Percentiles rank a stretch among this genome's conserved stretches.
Evolutionary conservation across 768 basidiomycete species (phyloP).

Genomic region (Leccinum longicurvipes): DNA sequence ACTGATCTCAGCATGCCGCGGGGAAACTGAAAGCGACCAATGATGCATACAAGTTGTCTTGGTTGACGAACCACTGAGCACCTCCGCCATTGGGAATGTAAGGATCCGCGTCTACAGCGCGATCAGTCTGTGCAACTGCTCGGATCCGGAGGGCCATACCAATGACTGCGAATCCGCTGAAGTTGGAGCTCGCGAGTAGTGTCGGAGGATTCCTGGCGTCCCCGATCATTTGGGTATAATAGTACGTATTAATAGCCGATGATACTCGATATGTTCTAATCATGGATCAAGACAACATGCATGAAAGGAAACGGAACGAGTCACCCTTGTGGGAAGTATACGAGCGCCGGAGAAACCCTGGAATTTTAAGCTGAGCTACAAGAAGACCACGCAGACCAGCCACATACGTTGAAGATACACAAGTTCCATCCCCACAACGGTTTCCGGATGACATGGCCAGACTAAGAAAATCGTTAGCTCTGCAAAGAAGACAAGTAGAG

Average conservation of each 20-base stretch:
- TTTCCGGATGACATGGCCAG: conserved; percentile 57
- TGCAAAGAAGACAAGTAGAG: background rate
- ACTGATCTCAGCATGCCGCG: background rate
- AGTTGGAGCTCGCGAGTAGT: conserved; percentile 55
- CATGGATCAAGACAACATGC: background rate
- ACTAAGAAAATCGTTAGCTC: conserved; percentile 31
- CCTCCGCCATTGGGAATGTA: conserved; percentile 54
- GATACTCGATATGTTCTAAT: conserved; percentile 65
- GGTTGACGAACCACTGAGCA: conserved; percentile 24
- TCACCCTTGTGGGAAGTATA: conserved; percentile 74
- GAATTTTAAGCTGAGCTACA: background rate
- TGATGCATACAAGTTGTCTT: conserved; percentile 23
- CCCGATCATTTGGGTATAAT: conserved; percentile 76
- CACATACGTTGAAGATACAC: conserved; percentile 48
- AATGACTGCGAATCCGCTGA: conserved; percentile 71
- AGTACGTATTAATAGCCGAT: conserved; percentile 61
- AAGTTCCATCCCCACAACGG: conserved; percentile 55
- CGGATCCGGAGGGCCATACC: conserved; percentile 37
- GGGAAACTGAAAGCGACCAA: background rate
- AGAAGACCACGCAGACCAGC: background rate
- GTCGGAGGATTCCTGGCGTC: conserved; percentile 69
- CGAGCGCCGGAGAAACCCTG: conserved; percentile 55
- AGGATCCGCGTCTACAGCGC: conserved; percentile 60
- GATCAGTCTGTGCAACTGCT: background rate
- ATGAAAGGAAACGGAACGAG: background rate